Base-by-base conservation (phyloP, 441 rosid species). In the Caryocar brasiliense region DNA sequence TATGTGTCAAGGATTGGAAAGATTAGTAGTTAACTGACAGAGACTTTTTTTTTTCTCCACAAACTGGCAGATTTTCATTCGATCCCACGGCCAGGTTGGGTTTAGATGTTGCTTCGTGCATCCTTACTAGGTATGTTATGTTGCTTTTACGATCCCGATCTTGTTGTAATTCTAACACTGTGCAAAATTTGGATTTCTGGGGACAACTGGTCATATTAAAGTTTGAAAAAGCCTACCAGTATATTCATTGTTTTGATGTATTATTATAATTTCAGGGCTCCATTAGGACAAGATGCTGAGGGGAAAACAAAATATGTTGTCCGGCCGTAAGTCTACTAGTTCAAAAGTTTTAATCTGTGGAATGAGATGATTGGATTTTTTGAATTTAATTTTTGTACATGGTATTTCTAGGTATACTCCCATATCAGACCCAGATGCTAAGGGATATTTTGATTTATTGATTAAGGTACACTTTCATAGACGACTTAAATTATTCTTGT, bases 281-380 rank as follows among this genome's bases (percentile, higher is more conserved):
- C 93, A 57, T 32, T 75, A 56, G 96, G 81, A 29, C 78, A 67
- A 45, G 81, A 78, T 75, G 75, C 76, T 55, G 98, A 87, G 74
- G 98, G 98, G 45, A 83, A 85, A 75, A 63, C 85, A 34, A 83
- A 87, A 80, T 91, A 86, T 68, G 93, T 81, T 51, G 68, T 83
- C 24, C 81, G 93, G 56, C 98, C 96, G 96, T 91, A 76, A 79
- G 98, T 73, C 41, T 59, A 54, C 66, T 56, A 57, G 0, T 45
- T 60, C 23, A 46, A 24, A 0, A n/a, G n/a, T 49, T 60, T 33
- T 54, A 22, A 27, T 27, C 14, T 34, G 51, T n/a, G 51, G 49
- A 21, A 33, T 51, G 21, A 26, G 33, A 23, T 27, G n/a, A 44
- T 50, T 33, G 36, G 14, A 8, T 38, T 35, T 37, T 23, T 47